Base-by-base conservation (phyloP, 192 early-diverging fungal genomes). In the Coemansia sp. region DNA sequence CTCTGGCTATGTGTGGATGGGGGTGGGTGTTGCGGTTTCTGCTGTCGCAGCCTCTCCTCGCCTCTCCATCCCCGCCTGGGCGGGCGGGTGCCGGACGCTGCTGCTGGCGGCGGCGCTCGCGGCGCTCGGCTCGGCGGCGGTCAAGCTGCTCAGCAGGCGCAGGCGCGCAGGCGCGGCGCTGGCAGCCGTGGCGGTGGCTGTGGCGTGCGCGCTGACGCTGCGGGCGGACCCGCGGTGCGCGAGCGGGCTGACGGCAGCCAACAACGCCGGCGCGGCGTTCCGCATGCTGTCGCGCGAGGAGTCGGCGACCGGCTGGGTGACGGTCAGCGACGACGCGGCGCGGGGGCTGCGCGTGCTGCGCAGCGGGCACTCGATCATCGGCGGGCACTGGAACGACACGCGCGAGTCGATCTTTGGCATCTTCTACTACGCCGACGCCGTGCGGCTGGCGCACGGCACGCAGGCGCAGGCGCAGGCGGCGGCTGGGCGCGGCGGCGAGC, bases 301-400 rank as follows among this genome's bases (percentile, higher is more conserved):
- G 70, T 93, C 92, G 8, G 65, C 85, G 40, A 95, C 93, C 0
- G 95, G 95, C 5, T 94, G 89, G 90, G 77, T 97, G 25, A 86
- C 86, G 22, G 88, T 92, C 5, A 74, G 90, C 17, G 83, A 80
- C 39, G 74, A 82, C 32, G 62, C 77, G 22, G 59, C 83, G 43
- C 79, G 89, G 59, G 77, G 85, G 29, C 75, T 93, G 40, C 87
- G 90, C 4, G 45, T 95, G 25, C 79, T 97, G 81, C 91, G 94
- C 64, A 89, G 89, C 68, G 94, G 95, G 25, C 92, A 97, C 68
- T 94, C 94, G 32, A 74, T 97, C 40, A 85, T 97, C 37, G 96
- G 96, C 29, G 94, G 94, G n/a, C 76, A 87, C 36, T 95, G 88
- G 84, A 74, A 79, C 20, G 56, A 79, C 6, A 87, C 89, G 6